phyloP scores from a whole-genome alignment of 352 stramenopile species.

The Phytophthora crassamura region DNA sequence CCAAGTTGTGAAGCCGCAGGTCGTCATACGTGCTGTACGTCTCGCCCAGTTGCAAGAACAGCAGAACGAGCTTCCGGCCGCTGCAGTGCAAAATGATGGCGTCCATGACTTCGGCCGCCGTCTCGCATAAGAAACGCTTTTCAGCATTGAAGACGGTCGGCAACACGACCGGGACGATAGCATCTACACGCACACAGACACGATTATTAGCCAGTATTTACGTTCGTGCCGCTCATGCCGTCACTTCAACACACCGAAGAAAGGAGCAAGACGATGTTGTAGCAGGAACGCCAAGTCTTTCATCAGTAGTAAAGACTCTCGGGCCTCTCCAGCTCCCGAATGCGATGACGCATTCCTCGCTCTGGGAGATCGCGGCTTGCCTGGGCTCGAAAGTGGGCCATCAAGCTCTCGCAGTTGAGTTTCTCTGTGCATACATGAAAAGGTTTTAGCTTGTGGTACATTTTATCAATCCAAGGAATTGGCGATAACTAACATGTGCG shows the following conservation, averaged over 20 bases:
- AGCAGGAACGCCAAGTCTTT: slow-evolving; percentile 72
- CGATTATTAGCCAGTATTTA: neutral
- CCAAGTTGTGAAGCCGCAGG: slow-evolving; percentile 59
- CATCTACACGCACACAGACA: slow-evolving; percentile 33
- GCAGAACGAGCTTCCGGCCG: slow-evolving; percentile 41
- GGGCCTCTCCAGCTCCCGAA: slow-evolving; percentile 17
- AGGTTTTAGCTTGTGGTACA: neutral
- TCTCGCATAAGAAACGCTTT: slow-evolving; percentile 69
- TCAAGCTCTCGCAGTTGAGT: slow-evolving; percentile 36
- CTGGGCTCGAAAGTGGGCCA: slow-evolving; percentile 26
- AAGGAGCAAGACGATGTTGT: slow-evolving; percentile 48
- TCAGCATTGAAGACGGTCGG: slow-evolving; percentile 54
- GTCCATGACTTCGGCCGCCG: slow-evolving; percentile 63
- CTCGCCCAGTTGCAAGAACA: slow-evolving; percentile 45
- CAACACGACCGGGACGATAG: slow-evolving; percentile 53
- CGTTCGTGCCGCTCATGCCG: neutral
- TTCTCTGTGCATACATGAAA: slow-evolving; percentile 19
- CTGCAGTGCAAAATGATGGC: slow-evolving; percentile 63
- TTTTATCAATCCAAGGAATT: neutral
- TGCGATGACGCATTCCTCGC: slow-evolving; percentile 4
- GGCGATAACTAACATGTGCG: slow-evolving; percentile 56
- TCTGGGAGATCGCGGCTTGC: slow-evolving; percentile 10
- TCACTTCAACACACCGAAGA: slow-evolving; percentile 44
- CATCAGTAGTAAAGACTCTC: slow-evolving; percentile 54
- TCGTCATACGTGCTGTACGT: slow-evolving; percentile 42